Percentiles rank a stretch among this genome's conserved stretches.
These are phyloP conservation scores for Orbilia ellipsospora DNA, from an alignment of 2,329 filamentous ascomycete genomes.

Conservation along the genomic window DNA sequence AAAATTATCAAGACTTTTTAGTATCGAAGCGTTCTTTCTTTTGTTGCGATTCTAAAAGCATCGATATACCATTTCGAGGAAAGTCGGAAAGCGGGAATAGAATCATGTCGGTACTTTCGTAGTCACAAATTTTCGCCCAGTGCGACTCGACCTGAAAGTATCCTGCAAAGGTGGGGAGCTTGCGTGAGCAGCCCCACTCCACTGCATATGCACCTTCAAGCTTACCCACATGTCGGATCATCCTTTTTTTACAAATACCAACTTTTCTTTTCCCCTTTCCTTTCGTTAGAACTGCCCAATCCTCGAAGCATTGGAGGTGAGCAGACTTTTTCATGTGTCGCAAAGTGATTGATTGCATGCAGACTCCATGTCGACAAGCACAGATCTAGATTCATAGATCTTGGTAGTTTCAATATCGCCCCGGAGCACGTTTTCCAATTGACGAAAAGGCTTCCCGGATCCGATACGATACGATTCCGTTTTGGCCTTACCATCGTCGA, in stretches of 20 bases:
- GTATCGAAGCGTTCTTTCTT: not conserved
- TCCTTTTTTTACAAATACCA: not conserved
- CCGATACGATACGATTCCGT: no score
- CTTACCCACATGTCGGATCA: not conserved
- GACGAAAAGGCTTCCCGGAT: no score
- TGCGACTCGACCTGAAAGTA: conserved; percentile 2
- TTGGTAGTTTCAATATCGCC: no score
- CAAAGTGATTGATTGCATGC: not conserved
- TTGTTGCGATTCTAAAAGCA: not conserved
- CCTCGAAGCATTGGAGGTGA: no score
- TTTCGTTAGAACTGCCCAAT: not conserved
- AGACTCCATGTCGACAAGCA: not conserved
- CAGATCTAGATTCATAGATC: no score
- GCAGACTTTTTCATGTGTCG: not conserved
- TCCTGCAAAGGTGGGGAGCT: conserved; percentile 4
- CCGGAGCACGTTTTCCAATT: no score
- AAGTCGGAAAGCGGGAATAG: not conserved
- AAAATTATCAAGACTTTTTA: not conserved
- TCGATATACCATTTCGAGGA: not conserved
- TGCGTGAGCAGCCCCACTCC: conserved; percentile 6
- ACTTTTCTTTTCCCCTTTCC: not conserved
- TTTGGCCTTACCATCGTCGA: no score
- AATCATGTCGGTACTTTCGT: not conserved
- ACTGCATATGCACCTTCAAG: conserved; percentile 3
- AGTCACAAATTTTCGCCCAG: not conserved